phyloP scores from a whole-genome alignment of 495 filamentous ascomycete genomes.

The Podospora pseudocomata region DNA sequence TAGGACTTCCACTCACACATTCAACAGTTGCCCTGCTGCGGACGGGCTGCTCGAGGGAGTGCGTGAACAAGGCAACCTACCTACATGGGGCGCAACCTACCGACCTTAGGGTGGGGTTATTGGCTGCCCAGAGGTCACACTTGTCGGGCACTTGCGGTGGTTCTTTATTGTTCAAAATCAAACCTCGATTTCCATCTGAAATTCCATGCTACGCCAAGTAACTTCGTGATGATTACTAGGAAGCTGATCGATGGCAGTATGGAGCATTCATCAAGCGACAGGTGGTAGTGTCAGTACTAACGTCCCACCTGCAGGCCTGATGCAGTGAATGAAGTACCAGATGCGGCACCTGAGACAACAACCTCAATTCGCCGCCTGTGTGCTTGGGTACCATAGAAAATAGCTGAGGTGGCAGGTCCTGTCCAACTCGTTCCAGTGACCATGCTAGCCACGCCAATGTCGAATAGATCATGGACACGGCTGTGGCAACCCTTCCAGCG shows the following conservation, averaged over 20 bases:
- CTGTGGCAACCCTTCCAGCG: not conserved
- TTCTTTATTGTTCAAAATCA: not conserved
- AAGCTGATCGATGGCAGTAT: not conserved
- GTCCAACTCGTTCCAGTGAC: not conserved
- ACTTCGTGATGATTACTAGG: not conserved
- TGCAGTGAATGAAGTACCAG: too few species aligned
- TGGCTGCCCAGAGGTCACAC: not conserved
- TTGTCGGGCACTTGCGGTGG: too few species aligned
- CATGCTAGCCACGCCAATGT: not conserved
- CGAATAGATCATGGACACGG: not conserved
- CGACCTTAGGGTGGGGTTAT: not conserved
- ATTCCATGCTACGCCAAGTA: not conserved
- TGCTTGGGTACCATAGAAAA: not conserved
- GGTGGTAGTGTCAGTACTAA: not conserved
- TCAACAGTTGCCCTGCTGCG: not conserved
- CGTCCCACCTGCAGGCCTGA: not conserved
- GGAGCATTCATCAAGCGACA: not conserved
- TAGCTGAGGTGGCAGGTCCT: not conserved
- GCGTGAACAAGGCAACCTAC: not conserved
- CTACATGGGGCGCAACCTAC: slow-evolving; percentile 1
- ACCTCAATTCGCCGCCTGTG: not conserved
- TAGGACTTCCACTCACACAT: not conserved
- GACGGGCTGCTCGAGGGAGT: not conserved
- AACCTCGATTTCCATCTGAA: not conserved
- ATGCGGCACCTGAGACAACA: not conserved